phyloP scores from a whole-genome alignment of 768 basidiomycete species.

The Epithele typhae region DNA sequence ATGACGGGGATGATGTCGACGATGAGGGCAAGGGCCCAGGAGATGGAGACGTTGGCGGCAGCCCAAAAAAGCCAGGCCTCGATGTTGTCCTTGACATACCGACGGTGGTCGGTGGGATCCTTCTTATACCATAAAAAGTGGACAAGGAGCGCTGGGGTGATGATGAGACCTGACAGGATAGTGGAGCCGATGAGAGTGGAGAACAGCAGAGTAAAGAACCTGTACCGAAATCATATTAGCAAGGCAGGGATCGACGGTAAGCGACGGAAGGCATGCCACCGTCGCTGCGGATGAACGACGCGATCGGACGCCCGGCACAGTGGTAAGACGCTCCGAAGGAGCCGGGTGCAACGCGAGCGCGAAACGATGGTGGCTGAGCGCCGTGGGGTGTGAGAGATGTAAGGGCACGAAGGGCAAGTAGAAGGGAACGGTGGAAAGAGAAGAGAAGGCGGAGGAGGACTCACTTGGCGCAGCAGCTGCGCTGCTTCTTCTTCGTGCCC shows the following conservation, averaged over 20 bases:
- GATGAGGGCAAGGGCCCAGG: constrained; percentile 74
- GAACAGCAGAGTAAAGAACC: constrained; percentile 58
- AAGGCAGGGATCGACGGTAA: not conserved
- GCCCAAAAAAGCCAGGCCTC: constrained; percentile 83
- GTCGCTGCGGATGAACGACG: no score
- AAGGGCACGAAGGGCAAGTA: no score
- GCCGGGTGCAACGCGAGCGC: no score
- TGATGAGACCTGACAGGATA: constrained; percentile 57
- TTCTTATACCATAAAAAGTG: constrained; percentile 70
- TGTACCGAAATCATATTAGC: constrained; percentile 22
- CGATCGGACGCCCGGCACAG: no score
- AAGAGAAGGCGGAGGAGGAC: constrained; percentile 11
- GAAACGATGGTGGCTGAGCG: no score
- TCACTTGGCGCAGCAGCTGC: constrained; percentile 49
- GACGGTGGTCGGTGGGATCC: constrained; percentile 49
- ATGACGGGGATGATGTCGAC: constrained; percentile 64
- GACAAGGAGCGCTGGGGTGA: constrained; percentile 57
- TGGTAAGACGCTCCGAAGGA: no score
- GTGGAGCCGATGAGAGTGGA: constrained; percentile 72
- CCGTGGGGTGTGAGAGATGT: no score
- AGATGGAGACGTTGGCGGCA: constrained; percentile 70
- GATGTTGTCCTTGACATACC: constrained; percentile 59
- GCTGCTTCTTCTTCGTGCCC: constrained; percentile 41
- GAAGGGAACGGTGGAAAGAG: not conserved
- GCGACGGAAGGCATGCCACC: not conserved